phyloP scores from a whole-genome alignment of 169 alveolate genomes.

The Ichthyophthirius multifiliis region DNA sequence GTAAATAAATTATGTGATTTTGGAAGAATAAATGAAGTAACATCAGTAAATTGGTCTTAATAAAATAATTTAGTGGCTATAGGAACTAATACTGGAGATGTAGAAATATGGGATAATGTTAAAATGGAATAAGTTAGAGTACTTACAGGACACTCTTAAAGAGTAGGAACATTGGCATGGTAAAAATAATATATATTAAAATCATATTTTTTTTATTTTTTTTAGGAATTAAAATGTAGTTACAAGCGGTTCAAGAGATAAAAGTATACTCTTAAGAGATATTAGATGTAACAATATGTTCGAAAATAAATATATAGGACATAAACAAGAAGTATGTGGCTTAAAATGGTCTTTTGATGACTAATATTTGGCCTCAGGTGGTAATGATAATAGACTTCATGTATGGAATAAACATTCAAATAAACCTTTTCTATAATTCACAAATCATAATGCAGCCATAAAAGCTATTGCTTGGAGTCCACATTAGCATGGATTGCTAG shows the following conservation, averaged over 20 bases:
- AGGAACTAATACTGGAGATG: constrained; percentile 87
- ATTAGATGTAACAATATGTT: constrained; percentile 45
- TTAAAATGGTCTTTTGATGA: constrained; percentile 90
- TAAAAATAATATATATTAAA: constrained; percentile 20
- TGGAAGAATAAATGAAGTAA: constrained; percentile 75
- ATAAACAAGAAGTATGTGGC: constrained; percentile 91
- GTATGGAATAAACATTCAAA: constrained; percentile 73
- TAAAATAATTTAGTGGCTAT: constrained; percentile 79
- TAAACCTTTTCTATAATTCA: constrained; percentile 68
- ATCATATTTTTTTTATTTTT: not conserved
- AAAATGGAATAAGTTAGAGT: constrained; percentile 43
- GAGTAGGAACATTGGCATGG: constrained; percentile 94
- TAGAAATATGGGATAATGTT: constrained; percentile 81
- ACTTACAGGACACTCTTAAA: constrained; percentile 84
- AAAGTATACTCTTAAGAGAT: constrained; percentile 86
- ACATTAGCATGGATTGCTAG: constrained; percentile 91
- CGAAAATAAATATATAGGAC: constrained; percentile 52
- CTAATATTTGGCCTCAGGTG: constrained; percentile 92
- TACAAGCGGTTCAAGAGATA: constrained; percentile 92
- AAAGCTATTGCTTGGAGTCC: constrained; percentile 98
- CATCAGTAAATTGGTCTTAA: constrained; percentile 88
- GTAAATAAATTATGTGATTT: constrained; percentile 87
- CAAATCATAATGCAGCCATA: constrained; percentile 91
- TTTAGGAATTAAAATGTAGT: constrained; percentile 64
- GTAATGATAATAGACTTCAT: constrained; percentile 93